Evolutionary conservation across 345 rosid species (phyloP), one percentile per base, ranked within the genome.

Genomic region (Balakata baccata): DNA sequence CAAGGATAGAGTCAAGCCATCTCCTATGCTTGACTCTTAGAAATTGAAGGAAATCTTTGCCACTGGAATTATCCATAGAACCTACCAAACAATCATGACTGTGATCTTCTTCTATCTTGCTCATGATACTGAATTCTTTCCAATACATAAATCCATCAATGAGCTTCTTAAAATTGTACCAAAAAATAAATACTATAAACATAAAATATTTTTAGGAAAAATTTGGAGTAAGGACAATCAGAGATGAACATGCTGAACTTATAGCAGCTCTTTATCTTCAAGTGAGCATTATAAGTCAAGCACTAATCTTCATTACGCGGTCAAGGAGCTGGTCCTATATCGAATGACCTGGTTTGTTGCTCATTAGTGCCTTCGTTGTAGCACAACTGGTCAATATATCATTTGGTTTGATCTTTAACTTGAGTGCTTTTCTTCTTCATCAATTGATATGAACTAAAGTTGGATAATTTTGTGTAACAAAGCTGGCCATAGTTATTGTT

Each of bases 211-310:
- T 77, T 49, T 74, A 94, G 98, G 86, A 89, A 3, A 84, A 78
- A 41, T 92, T 94, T 76, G 80, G 83, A 11, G 97, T 94, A 54
- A 87, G 72, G 73, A 45, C 81, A 22, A 47, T 94, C 3, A 81
- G 76, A 66, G 72, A 63, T 5, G 79, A 13, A 0, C 86, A 75
- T 0, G 52, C 84, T 29, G 94, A 92, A 74, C 83, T 88, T 86
- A 94, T 87, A 87, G 87, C 90, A 64, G 98, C 97, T 73, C 75
- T 94, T 61, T 94, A 92, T 80, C 86, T 94, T 45, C 98, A 94
- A 94, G 98, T 94, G 61, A 94, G 98, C 82, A 94, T 92, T 5
- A 93, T 94, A 76, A 94, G 98, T 77, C 98, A 92, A 82, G 94
- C 98, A 38, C 82, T 92, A 47, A 94, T 94, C 64, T 94, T 94